phyloP scores from a whole-genome alignment of 2,329 filamentous ascomycete species.

The Trichoderma atroviride region DNA sequence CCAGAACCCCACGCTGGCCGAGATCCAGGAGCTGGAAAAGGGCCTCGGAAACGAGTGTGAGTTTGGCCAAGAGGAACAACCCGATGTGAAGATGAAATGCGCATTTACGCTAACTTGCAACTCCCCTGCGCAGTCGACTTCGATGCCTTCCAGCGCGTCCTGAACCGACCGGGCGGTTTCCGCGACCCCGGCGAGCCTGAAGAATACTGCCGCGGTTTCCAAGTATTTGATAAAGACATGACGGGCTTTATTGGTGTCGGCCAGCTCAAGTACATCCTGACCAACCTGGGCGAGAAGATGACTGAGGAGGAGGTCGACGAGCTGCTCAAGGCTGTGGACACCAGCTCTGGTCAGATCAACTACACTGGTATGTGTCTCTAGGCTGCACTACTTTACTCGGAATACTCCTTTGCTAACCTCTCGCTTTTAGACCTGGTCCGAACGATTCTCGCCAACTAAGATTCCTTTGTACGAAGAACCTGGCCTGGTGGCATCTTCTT shows the following conservation, averaged over 20 bases:
- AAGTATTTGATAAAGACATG: constrained; percentile 99
- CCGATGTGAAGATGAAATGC: background rate
- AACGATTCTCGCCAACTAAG: constrained; percentile 81
- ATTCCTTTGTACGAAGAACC: constrained; percentile 1
- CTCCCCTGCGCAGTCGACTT: constrained; percentile 74
- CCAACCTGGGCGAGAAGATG: constrained; percentile 99
- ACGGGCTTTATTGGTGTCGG: constrained; percentile 97
- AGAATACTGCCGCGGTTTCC: constrained; percentile 97
- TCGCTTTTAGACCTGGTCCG: constrained; percentile 71
- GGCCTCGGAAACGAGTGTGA: constrained; percentile 86
- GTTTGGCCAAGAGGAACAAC: constrained; percentile 43
- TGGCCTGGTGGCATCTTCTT: constrained; percentile 32
- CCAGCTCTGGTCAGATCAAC: constrained; percentile 94
- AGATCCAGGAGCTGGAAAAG: constrained; percentile 92
- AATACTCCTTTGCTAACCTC: constrained; percentile 15
- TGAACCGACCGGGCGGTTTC: constrained; percentile 97
- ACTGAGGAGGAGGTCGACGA: constrained; percentile 98
- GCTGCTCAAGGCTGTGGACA: constrained; percentile 96
- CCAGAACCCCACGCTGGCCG: constrained; percentile 92
- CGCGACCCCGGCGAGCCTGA: constrained; percentile 96
- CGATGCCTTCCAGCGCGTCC: constrained; percentile 92
- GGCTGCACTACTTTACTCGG: background rate
- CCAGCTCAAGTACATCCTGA: constrained; percentile 96
- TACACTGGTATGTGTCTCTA: constrained; percentile 74
- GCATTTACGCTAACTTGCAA: constrained; percentile 26